Evolutionary conservation across 2,329 filamentous ascomycete species (phyloP).

Genomic region (Aspergillus quadrilineatus): DNA sequence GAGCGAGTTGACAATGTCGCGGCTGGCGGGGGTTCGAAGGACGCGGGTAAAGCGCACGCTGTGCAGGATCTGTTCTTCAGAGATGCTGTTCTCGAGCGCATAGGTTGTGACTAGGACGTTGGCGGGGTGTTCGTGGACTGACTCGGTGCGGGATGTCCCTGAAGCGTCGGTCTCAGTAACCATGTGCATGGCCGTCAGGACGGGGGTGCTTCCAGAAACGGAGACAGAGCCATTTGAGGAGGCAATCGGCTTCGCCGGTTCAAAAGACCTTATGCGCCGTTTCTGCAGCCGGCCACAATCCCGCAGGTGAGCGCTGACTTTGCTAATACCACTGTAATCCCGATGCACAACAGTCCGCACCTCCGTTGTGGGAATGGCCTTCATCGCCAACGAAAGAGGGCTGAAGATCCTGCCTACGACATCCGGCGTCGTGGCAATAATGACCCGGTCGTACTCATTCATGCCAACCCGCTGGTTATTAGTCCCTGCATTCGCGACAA

Average conservation of each 20-base stretch:
- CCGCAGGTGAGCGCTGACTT: background rate
- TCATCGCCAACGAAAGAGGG: constrained; percentile 44
- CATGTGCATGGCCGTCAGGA: constrained; percentile 11
- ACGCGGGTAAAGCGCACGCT: constrained; percentile 54
- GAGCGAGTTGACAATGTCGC: constrained; percentile 16
- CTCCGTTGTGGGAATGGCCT: constrained; percentile 26
- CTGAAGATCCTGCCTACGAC: constrained; percentile 51
- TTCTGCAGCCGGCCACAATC: background rate
- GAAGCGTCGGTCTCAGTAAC: constrained; percentile 26
- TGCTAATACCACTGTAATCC: constrained; percentile 23
- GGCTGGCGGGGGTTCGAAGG: constrained; percentile 51
- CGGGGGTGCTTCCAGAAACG: background rate
- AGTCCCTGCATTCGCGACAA: background rate
- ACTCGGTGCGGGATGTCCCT: constrained; percentile 44
- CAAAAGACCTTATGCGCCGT: background rate
- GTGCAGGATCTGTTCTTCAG: constrained; percentile 44
- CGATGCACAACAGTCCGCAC: constrained; percentile 53
- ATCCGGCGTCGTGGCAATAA: constrained; percentile 58
- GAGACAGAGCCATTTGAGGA: background rate
- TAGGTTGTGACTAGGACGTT: constrained; percentile 56
- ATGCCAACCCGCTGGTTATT: constrained; percentile 11
- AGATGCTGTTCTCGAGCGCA: constrained; percentile 42
- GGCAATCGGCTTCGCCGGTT: background rate
- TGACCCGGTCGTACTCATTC: constrained; percentile 32
- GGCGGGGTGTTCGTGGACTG: constrained; percentile 53